A percentile compares a stretch with the other conserved stretches of the same genome.
Conservation (phyloP, 345 rosid genomes). For the Salix dunnii region DNA sequence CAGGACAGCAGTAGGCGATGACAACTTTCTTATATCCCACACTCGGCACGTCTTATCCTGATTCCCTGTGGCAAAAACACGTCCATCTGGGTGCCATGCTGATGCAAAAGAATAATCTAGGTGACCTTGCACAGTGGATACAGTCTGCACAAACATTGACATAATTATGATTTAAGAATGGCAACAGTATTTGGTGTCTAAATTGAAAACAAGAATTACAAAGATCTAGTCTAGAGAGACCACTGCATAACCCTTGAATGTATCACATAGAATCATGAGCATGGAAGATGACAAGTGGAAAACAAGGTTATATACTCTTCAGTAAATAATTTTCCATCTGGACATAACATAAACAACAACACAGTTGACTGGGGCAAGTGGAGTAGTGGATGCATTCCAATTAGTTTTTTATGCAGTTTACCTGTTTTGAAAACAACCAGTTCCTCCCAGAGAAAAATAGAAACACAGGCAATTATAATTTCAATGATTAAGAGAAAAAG, state of each 20-base stretch:
- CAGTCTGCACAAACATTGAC: constrained; percentile 25
- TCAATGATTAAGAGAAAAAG: not conserved
- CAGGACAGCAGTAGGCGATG: constrained; percentile 34
- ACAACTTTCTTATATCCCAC: constrained; percentile 57
- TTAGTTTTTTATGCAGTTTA: not conserved
- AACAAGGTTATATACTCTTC: not conserved
- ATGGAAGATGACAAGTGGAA: not conserved
- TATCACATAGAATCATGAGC: not conserved
- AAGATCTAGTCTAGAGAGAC: not conserved
- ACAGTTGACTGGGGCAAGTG: not conserved
- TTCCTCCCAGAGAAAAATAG: not conserved
- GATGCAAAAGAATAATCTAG: constrained; percentile 62
- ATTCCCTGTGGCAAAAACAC: constrained; percentile 54
- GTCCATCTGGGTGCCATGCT: constrained; percentile 65
- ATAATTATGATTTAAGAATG: not conserved
- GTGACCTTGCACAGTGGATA: constrained; percentile 43
- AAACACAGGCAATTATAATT: not conserved
- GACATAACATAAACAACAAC: not conserved
- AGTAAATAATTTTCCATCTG: not conserved
- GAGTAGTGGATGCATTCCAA: not conserved
- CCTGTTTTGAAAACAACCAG: too few relatives aligned
- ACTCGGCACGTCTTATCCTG: constrained; percentile 67
- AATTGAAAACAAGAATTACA: not conserved
- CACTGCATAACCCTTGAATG: not conserved
- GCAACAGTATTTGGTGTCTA: not conserved